These are phyloP conservation scores for Cercophora scortea DNA, from an alignment of 495 filamentous ascomycete genomes.

Conservation along the genomic window DNA sequence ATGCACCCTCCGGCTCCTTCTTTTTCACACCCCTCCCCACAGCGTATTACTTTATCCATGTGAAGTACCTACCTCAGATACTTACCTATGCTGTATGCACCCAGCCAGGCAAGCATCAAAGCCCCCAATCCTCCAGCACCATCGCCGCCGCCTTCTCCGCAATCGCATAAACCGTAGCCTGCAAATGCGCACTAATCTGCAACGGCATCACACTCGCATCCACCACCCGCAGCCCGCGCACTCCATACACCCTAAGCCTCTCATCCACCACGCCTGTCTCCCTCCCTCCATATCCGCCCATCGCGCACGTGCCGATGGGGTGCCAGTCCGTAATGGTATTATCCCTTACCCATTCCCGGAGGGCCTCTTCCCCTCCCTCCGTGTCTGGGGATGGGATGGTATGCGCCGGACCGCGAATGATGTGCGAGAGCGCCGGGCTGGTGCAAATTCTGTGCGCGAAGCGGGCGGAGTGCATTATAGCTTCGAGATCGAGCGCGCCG, in stretches of 20 bases:
- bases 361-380: constrained; percentile 22
- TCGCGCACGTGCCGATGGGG: constrained; percentile 46
- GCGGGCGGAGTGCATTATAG: constrained; percentile 29
- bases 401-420: constrained; percentile 31
- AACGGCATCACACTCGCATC: constrained; percentile 48
- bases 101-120: too few relatives aligned
- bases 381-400: constrained; percentile 19
- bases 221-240: constrained; percentile 39
- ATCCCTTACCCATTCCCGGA: constrained; percentile 30
- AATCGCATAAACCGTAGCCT: constrained; percentile 46
- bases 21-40: too few relatives aligned
- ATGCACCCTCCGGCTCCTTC: too few relatives aligned
- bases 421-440: constrained; percentile 31
- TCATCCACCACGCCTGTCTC: constrained; percentile 41
- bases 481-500: constrained; percentile 36
- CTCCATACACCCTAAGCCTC: constrained; percentile 43
- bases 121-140: constrained; percentile 22
- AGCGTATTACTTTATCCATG: too few relatives aligned
- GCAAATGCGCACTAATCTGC: constrained; percentile 40
- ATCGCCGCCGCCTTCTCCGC: constrained; percentile 48
- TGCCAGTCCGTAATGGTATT: constrained; percentile 39
- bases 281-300: constrained; percentile 31
- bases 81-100: too few relatives aligned
- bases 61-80: too few relatives aligned
- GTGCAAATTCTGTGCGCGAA: constrained; percentile 37